These are phyloP conservation scores for Lumnitzera littorea DNA, from an alignment of 345 rosid species.

Conservation along the genomic window DNA sequence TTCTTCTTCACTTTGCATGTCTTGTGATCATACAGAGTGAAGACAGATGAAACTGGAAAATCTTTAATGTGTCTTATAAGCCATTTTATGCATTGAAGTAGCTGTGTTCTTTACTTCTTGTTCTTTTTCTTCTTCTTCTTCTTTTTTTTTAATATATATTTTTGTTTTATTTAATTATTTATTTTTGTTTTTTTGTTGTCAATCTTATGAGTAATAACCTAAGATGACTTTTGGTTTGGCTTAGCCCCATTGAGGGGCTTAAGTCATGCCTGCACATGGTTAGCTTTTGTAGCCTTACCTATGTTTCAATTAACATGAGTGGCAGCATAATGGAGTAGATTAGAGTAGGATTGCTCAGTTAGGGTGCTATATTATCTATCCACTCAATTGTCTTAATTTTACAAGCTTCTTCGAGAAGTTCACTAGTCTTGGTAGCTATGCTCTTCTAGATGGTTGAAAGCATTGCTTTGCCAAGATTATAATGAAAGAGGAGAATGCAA, in stretches of 20 bases:
- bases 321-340: conserved; percentile 57
- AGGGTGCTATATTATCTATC: too few relatives aligned
- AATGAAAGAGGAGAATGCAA: too few relatives aligned
- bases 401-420: too few relatives aligned
- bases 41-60: neutral
- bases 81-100: neutral
- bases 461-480: too few relatives aligned
- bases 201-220: conserved; percentile 56
- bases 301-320: conserved; percentile 32
- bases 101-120: neutral
- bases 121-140: too few relatives aligned
- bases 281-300: conserved; percentile 5
- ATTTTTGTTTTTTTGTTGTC: conserved; percentile 12
- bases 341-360: conserved; percentile 12
- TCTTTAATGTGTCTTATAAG: neutral
- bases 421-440: too few relatives aligned
- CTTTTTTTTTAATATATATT: too few relatives aligned
- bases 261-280: conserved; percentile 58
- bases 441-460: too few relatives aligned
- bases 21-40: neutral
- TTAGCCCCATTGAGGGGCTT: conserved; percentile 93
- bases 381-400: too few relatives aligned
- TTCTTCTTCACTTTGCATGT: too few relatives aligned
- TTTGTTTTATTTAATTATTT: too few relatives aligned
- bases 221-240: conserved; percentile 76